Conservation (phyloP, 2,329 filamentous ascomycete species). For the Elsinoe perseae region DNA sequence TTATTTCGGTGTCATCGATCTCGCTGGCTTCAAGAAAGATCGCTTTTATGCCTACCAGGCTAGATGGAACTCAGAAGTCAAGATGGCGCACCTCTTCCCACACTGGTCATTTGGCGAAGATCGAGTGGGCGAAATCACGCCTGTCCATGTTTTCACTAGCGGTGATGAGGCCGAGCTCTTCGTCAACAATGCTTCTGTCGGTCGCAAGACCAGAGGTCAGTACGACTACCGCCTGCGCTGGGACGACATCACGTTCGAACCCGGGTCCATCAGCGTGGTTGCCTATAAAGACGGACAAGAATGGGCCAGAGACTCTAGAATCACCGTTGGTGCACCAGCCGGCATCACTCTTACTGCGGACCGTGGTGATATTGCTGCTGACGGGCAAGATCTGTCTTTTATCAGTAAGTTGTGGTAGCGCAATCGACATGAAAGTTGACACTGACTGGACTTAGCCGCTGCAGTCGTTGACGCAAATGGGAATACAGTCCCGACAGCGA, state of each 20-base stretch:
- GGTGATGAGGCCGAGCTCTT: slow-evolving; percentile 50
- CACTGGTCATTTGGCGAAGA: slow-evolving; percentile 49
- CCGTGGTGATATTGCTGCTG: slow-evolving; percentile 32
- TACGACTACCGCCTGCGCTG: slow-evolving; percentile 46
- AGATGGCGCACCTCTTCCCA: slow-evolving; percentile 47
- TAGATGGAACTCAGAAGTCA: slow-evolving; percentile 45
- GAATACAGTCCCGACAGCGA: slow-evolving; percentile 38
- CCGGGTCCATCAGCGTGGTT: slow-evolving; percentile 44
- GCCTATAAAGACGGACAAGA: slow-evolving; percentile 41
- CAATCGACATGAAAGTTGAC: neutral
- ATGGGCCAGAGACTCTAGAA: slow-evolving; percentile 40
- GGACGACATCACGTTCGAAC: slow-evolving; percentile 44
- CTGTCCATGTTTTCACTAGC: slow-evolving; percentile 48
- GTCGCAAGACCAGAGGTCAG: slow-evolving; percentile 32
- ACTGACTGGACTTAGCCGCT: slow-evolving; percentile 22
- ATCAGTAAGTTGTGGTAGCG: slow-evolving; percentile 27
- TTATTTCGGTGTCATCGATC: slow-evolving; percentile 51
- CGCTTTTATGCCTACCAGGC: slow-evolving; percentile 50
- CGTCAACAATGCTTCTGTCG: slow-evolving; percentile 43
- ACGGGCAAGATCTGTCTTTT: slow-evolving; percentile 43
- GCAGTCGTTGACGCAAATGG: slow-evolving; percentile 40
- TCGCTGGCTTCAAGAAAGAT: slow-evolving; percentile 52
- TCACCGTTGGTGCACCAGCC: slow-evolving; percentile 37
- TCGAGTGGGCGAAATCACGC: slow-evolving; percentile 41
- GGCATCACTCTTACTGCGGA: slow-evolving; percentile 37